These are phyloP conservation scores for Taphrina confusa DNA, from an alignment of 1,139 yeast species.

Conservation along the genomic window DNA sequence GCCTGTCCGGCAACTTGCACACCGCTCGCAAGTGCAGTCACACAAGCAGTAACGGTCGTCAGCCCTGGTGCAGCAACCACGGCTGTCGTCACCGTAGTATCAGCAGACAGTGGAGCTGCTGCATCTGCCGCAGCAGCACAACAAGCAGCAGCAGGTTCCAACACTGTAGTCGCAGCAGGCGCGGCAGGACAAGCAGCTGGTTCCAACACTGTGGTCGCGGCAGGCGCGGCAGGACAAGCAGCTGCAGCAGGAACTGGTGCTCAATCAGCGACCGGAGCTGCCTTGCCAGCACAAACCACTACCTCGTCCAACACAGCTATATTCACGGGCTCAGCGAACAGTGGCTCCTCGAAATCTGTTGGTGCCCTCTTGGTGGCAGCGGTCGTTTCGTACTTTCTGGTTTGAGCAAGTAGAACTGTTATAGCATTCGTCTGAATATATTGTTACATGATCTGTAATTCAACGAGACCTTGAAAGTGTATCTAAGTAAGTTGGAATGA, in stretches of 20 bases:
- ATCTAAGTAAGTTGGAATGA: too few relatives aligned
- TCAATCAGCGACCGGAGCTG: neutral
- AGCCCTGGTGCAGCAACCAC: constrained; percentile 1
- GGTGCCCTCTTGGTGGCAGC: constrained; percentile 1
- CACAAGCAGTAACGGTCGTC: constrained; percentile 2
- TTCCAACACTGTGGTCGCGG: constrained; percentile 2
- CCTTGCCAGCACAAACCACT: neutral
- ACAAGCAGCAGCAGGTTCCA: neutral
- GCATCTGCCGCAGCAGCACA: neutral
- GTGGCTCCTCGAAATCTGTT: constrained; percentile 6
- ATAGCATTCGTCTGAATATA: too few relatives aligned
- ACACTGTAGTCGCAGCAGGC: neutral
- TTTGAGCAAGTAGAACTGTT: too few relatives aligned
- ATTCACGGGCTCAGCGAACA: constrained; percentile 5
- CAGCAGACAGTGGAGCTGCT: neutral
- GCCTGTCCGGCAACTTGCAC: constrained; percentile 7
- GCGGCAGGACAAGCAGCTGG: neutral
- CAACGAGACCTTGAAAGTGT: too few relatives aligned
- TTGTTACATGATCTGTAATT: too few relatives aligned
- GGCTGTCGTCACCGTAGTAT: too few relatives aligned
- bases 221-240: constrained; percentile 9
- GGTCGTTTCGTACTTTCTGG: neutral
- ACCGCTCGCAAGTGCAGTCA: neutral
- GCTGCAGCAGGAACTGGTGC: constrained; percentile 4
- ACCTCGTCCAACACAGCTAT: neutral